phyloP scores from a whole-genome alignment of 305 asterid genomes.

The Solanum hybrid region DNA sequence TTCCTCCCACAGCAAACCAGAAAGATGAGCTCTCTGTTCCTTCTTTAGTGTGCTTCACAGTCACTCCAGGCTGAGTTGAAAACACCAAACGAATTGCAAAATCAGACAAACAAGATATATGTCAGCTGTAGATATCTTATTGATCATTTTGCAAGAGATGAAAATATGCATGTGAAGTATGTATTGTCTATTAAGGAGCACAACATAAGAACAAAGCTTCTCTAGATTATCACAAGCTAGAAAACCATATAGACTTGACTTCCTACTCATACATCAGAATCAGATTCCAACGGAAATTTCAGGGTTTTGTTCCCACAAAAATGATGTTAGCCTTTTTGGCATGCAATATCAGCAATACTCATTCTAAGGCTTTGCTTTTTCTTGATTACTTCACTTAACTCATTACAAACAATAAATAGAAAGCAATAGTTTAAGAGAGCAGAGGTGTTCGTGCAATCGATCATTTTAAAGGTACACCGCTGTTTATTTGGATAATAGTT shows the following conservation, averaged over 20 bases:
- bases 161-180: not conserved
- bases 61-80: constrained; percentile 59
- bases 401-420: not conserved
- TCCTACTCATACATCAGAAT: not conserved
- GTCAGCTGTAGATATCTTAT: not conserved
- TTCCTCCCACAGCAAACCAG: constrained; percentile 98
- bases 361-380: not conserved
- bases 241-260: not conserved
- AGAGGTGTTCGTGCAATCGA: not conserved
- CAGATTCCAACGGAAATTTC: not conserved
- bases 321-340: not conserved
- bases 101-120: not conserved
- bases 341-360: not conserved
- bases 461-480: not conserved
- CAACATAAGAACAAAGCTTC: not conserved
- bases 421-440: not conserved
- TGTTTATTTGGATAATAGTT: not conserved
- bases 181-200: not conserved
- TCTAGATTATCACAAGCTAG: not conserved
- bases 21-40: constrained; percentile 93
- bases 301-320: not conserved
- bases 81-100: not conserved
- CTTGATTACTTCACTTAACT: not conserved
- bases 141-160: not conserved
- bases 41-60: constrained; percentile 77